A percentile compares a stretch with the other conserved stretches of the same genome.
These are phyloP conservation scores for Clavariopsis aquatica DNA, from an alignment of 495 filamentous ascomycete species.

Conservation along the genomic window DNA sequence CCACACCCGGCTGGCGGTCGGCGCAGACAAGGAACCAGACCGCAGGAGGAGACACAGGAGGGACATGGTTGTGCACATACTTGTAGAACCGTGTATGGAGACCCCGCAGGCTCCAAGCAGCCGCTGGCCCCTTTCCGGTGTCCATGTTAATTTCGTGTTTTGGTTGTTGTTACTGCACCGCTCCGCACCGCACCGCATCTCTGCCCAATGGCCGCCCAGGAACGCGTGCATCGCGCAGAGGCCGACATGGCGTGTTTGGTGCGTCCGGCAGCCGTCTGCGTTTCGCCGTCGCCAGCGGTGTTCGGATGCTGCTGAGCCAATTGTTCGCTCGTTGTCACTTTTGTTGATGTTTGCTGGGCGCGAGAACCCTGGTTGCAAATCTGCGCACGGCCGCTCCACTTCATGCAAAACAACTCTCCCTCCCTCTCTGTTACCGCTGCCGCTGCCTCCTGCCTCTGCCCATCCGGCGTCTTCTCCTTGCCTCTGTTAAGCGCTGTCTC, in stretches of 20 bases:
- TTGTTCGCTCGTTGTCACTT: neutral
- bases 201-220: constrained; percentile 7
- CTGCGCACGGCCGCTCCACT: constrained; percentile 1
- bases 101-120: no score
- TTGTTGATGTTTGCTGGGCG: constrained; percentile 1
- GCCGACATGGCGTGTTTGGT: neutral
- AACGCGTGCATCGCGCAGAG: neutral
- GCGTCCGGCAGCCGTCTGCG: constrained; percentile 11
- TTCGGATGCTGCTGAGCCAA: neutral
- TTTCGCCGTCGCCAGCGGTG: neutral
- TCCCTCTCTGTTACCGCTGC: constrained; percentile 12
- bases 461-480: constrained; percentile 23
- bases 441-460: constrained; percentile 7
- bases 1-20: no score
- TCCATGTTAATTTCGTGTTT: neutral
- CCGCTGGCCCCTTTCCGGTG: constrained; percentile 4
- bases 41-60: no score
- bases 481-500: constrained; percentile 27
- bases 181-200: neutral
- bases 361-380: neutral
- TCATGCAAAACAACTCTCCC: constrained; percentile 32
- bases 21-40: no score
- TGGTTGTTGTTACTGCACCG: neutral
- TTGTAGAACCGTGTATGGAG: neutral
- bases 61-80: no score